Evolutionary conservation across 805 yeast genomes (phyloP).

Genomic region (Ogataea neopini): DNA sequence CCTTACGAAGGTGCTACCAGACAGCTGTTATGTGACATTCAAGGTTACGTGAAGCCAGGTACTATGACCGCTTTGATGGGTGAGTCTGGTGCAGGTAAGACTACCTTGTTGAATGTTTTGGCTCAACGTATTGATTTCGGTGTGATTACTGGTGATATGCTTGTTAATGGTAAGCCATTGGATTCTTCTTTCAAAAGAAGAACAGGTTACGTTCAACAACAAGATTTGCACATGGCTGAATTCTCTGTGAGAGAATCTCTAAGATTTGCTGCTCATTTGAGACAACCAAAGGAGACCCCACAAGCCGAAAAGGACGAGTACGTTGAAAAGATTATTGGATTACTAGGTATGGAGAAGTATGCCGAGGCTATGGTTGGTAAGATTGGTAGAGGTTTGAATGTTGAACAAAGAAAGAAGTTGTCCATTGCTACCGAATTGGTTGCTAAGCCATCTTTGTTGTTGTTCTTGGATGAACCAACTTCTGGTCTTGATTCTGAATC

Average conservation of each 20-base stretch:
- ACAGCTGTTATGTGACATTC: conserved; percentile 43
- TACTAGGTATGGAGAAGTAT: conserved; percentile 43
- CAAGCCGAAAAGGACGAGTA: conserved; percentile 42
- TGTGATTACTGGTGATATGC: conserved; percentile 55
- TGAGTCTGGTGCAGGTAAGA: conserved; percentile 64
- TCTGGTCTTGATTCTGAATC: conserved; percentile 60
- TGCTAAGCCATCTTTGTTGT: conserved; percentile 51
- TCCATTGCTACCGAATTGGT: conserved; percentile 58
- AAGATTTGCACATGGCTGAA: conserved; percentile 51
- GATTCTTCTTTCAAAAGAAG: conserved; percentile 53
- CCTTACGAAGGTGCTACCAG: conserved; percentile 46
- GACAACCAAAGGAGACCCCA: conserved; percentile 44
- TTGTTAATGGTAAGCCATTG: conserved; percentile 52
- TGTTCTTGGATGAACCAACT: conserved; percentile 61
- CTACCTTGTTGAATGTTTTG: conserved; percentile 53
- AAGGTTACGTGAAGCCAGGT: conserved; percentile 52
- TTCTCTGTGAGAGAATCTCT: conserved; percentile 54
- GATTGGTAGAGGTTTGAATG: conserved; percentile 50
- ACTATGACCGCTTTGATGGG: conserved; percentile 62
- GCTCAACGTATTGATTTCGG: conserved; percentile 55
- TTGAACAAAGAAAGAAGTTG: conserved; percentile 53
- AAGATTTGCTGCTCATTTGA: conserved; percentile 49
- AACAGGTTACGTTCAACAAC: conserved; percentile 58
- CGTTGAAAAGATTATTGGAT: conserved; percentile 42
- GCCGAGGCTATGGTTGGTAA: conserved; percentile 54